Conservation (phyloP, 2,329 filamentous ascomycete genomes). For the Verticillium longisporum region DNA sequence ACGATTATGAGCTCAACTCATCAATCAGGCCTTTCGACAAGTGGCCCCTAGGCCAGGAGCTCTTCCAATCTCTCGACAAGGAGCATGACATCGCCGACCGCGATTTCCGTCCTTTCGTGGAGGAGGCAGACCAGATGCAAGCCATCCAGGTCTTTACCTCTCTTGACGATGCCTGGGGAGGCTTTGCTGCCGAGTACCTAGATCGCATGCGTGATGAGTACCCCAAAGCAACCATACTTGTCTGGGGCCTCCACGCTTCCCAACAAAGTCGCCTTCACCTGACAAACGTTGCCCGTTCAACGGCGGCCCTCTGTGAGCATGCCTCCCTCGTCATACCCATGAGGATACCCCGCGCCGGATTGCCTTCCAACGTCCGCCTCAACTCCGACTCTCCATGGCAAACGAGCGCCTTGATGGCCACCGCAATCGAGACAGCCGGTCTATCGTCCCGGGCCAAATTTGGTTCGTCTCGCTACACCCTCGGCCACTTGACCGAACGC, state of each 20-base stretch:
- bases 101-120: slow-evolving; percentile 81
- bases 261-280: slow-evolving; percentile 59
- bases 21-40: slow-evolving; percentile 75
- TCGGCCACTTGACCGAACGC: slow-evolving; percentile 57
- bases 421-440: slow-evolving; percentile 72
- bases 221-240: slow-evolving; percentile 79
- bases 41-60: slow-evolving; percentile 65
- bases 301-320: slow-evolving; percentile 62
- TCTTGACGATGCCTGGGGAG: slow-evolving; percentile 74
- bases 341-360: slow-evolving; percentile 47
- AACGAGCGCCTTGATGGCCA: slow-evolving; percentile 65
- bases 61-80: slow-evolving; percentile 66
- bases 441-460: slow-evolving; percentile 65
- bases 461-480: slow-evolving; percentile 29
- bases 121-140: slow-evolving; percentile 91
- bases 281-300: slow-evolving; percentile 66
- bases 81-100: slow-evolving; percentile 84
- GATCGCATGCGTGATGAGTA: slow-evolving; percentile 84
- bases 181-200: slow-evolving; percentile 66
- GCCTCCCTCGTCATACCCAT: slow-evolving; percentile 76
- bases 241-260: slow-evolving; percentile 72
- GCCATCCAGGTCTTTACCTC: slow-evolving; percentile 72
- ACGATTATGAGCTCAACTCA: slow-evolving; percentile 80
- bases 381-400: slow-evolving; percentile 69
- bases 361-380: slow-evolving; percentile 53